Evolutionary conservation across 257 asterid genomes (phyloP).

Genomic region (Jacaranda copaia): DNA sequence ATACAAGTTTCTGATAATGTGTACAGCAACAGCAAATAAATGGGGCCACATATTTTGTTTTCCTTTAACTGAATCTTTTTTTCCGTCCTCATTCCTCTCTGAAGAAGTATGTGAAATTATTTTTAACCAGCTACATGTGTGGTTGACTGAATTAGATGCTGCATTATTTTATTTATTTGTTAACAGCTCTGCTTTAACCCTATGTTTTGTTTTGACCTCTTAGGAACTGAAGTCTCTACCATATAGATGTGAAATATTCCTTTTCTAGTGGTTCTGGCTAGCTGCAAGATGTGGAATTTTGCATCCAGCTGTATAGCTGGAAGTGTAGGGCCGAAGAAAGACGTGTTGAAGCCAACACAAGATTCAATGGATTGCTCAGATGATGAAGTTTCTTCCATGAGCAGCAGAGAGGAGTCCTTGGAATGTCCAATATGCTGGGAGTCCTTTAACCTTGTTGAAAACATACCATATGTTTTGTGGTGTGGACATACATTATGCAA

Average conservation of each 20-base stretch:
- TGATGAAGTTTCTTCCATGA: slow-evolving; percentile 69
- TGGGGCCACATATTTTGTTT: no score
- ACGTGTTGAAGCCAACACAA: slow-evolving; percentile 49
- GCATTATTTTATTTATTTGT: not conserved
- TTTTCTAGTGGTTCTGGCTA: slow-evolving; percentile 30
- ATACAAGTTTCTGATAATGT: not conserved
- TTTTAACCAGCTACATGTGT: not conserved
- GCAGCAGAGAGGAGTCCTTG: slow-evolving; percentile 75
- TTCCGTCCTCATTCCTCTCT: not conserved
- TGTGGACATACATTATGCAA: slow-evolving; percentile 99
- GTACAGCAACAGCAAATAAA: no score
- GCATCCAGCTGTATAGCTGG: slow-evolving; percentile 83
- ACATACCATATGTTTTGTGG: slow-evolving; percentile 90
- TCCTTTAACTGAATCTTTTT: no score
- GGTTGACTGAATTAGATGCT: slow-evolving; percentile 7
- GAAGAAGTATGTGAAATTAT: slow-evolving; percentile 11
- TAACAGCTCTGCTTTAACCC: slow-evolving; percentile 1
- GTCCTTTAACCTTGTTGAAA: slow-evolving; percentile 92
- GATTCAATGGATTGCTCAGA: slow-evolving; percentile 71
- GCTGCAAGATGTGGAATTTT: slow-evolving; percentile 71
- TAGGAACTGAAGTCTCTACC: slow-evolving; percentile 34
- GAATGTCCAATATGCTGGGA: slow-evolving; percentile 99
- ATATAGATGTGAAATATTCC: slow-evolving; percentile 34
- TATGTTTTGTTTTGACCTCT: slow-evolving; percentile 20
- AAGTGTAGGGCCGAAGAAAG: slow-evolving; percentile 54